These are phyloP conservation scores for Blastobotrys capitulatus DNA, from an alignment of 1,139 yeast genomes.

Conservation along the genomic window DNA sequence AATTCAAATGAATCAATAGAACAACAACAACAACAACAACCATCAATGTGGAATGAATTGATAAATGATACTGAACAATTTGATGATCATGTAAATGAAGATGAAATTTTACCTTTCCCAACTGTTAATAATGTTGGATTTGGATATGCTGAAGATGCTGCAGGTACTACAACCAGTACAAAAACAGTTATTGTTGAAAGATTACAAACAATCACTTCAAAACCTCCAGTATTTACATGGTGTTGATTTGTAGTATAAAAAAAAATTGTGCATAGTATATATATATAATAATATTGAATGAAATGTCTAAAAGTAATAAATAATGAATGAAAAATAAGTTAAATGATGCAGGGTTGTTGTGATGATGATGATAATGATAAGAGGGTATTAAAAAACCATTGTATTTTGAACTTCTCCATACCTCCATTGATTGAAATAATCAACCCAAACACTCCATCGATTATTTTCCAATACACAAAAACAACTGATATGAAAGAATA, in stretches of 20 bases:
- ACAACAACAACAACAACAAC: not conserved
- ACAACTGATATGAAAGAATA: constrained; percentile 3
- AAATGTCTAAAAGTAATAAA: not conserved
- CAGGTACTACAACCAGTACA: constrained; percentile 28
- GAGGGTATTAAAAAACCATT: not conserved
- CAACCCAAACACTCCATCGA: constrained; percentile 1
- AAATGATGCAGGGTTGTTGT: too few relatives aligned
- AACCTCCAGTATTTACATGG: constrained; percentile 68
- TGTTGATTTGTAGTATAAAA: constrained; percentile 38
- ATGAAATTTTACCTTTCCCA: constrained; percentile 7
- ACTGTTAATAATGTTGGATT: constrained; percentile 27
- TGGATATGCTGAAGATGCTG: constrained; percentile 28
- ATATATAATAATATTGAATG: not conserved
- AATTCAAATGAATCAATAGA: not conserved
- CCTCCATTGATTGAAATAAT: constrained; percentile 1
- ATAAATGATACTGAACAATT: not conserved
- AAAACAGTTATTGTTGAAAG: constrained; percentile 55
- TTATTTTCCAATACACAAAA: not conserved
- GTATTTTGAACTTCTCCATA: constrained; percentile 5
- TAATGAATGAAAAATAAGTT: not conserved
- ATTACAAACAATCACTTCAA: constrained; percentile 49
- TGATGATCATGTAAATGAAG: not conserved
- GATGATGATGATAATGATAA: not conserved
- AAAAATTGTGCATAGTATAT: not conserved
- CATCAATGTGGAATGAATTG: constrained; percentile 3